phyloP scores from a whole-genome alignment of 1,284 basidiomycete species.

The Apiotrichum mycotoxinovorans region DNA sequence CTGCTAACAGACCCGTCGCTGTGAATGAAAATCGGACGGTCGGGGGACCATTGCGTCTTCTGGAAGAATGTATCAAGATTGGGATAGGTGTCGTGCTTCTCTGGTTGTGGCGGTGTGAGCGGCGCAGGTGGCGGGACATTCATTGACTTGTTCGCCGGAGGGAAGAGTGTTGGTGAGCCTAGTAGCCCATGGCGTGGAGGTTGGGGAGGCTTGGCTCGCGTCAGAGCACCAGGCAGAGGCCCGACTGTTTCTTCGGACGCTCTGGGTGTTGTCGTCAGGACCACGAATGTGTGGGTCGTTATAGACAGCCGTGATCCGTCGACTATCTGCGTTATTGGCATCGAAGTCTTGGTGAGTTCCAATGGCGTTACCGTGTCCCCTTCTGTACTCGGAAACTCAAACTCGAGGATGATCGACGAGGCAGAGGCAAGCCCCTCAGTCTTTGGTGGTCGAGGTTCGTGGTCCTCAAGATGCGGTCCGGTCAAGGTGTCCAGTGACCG shows the following conservation, averaged over 20 bases:
- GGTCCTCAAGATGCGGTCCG: background rate
- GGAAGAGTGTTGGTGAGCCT: too few species aligned
- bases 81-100: background rate
- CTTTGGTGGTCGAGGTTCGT: background rate
- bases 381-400: slow-evolving; percentile 19
- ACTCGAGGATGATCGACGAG: slow-evolving; percentile 21
- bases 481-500: background rate
- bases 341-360: slow-evolving; percentile 34
- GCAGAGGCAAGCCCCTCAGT: slow-evolving; percentile 3
- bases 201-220: too few species aligned
- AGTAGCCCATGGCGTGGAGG: too few species aligned
- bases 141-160: background rate
- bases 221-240: too few species aligned
- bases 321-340: slow-evolving; percentile 26
- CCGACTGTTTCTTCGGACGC: background rate
- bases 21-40: background rate
- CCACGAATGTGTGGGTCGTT: slow-evolving; percentile 28
- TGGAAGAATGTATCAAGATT: background rate
- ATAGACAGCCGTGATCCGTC: slow-evolving; percentile 6
- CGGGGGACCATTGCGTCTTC: background rate
- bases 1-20: background rate
- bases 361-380: slow-evolving; percentile 14
- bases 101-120: background rate
- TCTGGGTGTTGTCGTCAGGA: slow-evolving; percentile 34
- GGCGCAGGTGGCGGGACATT: background rate